A percentile compares a stretch with the other conserved stretches of the same genome.
phyloP scores from a whole-genome alignment of 2,329 filamentous ascomycete species.

The Colletotrichum chlorophyti region DNA sequence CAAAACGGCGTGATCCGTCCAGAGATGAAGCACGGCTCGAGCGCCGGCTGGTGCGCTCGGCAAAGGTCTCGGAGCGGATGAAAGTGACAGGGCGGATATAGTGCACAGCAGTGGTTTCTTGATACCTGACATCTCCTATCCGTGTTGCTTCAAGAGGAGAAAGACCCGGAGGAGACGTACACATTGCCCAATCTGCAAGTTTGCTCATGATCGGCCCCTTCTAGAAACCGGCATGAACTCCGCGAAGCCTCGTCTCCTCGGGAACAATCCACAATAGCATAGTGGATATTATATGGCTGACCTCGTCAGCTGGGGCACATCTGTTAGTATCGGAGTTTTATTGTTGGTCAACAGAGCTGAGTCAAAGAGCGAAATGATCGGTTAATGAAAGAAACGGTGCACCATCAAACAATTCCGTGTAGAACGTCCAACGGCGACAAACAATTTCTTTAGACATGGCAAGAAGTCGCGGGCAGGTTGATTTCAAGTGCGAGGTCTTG shows the following conservation, averaged over 20 bases:
- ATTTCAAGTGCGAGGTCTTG: too few species aligned
- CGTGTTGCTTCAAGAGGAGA: too few species aligned
- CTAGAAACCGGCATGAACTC: conserved; percentile 13
- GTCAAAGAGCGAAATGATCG: too few species aligned
- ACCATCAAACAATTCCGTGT: too few species aligned
- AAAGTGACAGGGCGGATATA: not conserved
- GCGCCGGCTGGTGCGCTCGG: not conserved
- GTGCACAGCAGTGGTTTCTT: too few species aligned
- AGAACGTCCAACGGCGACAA: not conserved
- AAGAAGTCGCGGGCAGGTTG: too few species aligned
- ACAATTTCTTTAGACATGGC: conserved; percentile 14
- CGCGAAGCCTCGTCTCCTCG: not conserved
- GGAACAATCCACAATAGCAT: not conserved
- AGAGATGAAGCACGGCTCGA: not conserved
- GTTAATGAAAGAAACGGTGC: too few species aligned
- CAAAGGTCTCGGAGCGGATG: not conserved
- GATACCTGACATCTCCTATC: too few species aligned
- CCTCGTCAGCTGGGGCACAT: not conserved
- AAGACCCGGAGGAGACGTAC: too few species aligned
- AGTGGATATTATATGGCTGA: not conserved
- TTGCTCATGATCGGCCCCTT: too few species aligned
- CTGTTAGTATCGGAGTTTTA: not conserved
- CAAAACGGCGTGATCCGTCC: not conserved
- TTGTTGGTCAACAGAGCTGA: too few species aligned
- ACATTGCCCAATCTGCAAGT: too few species aligned